These are phyloP conservation scores for Amanita muscaria DNA, from an alignment of 768 basidiomycete genomes.

Conservation along the genomic window DNA sequence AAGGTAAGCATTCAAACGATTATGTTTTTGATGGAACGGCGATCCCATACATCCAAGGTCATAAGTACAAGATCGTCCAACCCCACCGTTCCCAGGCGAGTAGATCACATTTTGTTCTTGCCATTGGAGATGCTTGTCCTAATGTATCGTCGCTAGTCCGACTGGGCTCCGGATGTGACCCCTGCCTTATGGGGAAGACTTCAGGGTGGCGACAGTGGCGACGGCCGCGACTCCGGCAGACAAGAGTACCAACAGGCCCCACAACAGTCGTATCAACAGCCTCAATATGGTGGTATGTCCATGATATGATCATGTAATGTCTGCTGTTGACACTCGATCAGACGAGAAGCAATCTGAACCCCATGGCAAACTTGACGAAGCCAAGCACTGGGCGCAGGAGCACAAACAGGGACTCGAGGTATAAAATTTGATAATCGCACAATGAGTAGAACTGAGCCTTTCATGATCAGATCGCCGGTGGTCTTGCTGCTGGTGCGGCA, in stretches of 20 bases:
- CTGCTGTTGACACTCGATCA: neutral
- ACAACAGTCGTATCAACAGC: conserved; percentile 19
- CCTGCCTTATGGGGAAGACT: conserved; percentile 64
- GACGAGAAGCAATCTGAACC: conserved; percentile 11
- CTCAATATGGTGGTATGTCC: conserved; percentile 15
- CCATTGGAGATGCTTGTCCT: neutral
- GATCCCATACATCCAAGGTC: conserved; percentile 26
- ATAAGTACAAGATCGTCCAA: conserved; percentile 62
- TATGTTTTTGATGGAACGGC: neutral
- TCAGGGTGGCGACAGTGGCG: conserved; percentile 18
- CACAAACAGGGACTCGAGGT: conserved; percentile 55
- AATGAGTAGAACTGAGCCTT: neutral
- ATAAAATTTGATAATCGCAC: neutral
- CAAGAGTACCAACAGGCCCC: too few species aligned
- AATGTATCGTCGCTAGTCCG: conserved; percentile 30
- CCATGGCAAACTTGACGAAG: conserved; percentile 24
- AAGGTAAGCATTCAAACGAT: conserved; percentile 34
- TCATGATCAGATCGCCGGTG: conserved; percentile 53
- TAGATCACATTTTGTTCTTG: too few species aligned
- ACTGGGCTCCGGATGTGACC: conserved; percentile 56
- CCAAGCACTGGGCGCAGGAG: conserved; percentile 48
- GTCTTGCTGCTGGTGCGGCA: conserved; percentile 46
- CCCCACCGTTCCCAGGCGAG: conserved; percentile 59
- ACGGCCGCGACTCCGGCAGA: conserved; percentile 12
- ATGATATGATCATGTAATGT: neutral